These are phyloP conservation scores for Ceratobasidium papillatum DNA, from an alignment of 1,284 basidiomycete genomes.

Conservation along the genomic window DNA sequence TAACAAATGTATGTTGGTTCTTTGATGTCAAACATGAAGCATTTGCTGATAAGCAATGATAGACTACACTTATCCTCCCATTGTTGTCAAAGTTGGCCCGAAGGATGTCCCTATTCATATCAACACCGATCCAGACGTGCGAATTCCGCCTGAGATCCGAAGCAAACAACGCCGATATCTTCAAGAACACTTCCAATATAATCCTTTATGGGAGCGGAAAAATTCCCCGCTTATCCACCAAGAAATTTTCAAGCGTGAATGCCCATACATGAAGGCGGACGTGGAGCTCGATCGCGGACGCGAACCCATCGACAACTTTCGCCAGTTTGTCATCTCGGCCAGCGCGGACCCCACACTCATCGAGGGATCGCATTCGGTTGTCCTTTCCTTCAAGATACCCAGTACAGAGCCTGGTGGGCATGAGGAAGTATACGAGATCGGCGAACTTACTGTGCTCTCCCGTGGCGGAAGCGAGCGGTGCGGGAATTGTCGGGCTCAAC, in stretches of 20 bases:
- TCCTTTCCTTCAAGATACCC: conserved; percentile 1
- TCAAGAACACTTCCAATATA: background rate
- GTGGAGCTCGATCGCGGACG: background rate
- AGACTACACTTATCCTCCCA: too few species aligned
- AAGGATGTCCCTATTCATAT: background rate
- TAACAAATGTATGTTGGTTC: too few species aligned
- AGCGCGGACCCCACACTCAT: background rate
- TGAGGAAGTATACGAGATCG: background rate
- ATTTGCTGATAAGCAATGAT: too few species aligned
- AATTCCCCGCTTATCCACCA: background rate
- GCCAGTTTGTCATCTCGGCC: conserved; percentile 19
- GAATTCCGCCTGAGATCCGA: background rate
- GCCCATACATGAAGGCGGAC: background rate
- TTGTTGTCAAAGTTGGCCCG: too few species aligned
- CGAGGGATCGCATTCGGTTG: conserved; percentile 24
- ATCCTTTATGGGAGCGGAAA: background rate
- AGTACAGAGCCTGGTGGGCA: background rate
- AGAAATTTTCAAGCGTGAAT: background rate
- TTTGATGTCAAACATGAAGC: too few species aligned
- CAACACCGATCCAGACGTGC: background rate
- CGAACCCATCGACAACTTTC: conserved; percentile 10
- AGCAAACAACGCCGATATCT: background rate
- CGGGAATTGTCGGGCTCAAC: conserved; percentile 15
- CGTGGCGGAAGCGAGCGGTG: conserved; percentile 20
- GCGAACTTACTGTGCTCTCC: conserved; percentile 10